These are phyloP conservation scores for Hemileccinum rubropunctum DNA, from an alignment of 768 basidiomycete genomes.

Conservation along the genomic window DNA sequence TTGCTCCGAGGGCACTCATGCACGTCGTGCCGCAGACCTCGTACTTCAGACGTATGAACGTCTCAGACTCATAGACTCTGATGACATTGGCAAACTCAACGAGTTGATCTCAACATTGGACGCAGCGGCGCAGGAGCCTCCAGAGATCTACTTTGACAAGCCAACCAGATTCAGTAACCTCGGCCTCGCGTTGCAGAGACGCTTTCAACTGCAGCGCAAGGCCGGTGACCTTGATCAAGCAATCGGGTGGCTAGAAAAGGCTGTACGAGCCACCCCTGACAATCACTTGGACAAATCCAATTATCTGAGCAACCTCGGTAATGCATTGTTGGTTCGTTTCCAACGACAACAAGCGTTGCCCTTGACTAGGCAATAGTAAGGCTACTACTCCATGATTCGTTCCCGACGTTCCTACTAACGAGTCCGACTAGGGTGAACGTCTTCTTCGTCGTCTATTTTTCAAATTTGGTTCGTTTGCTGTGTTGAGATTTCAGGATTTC, in stretches of 20 bases:
- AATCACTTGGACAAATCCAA: neutral
- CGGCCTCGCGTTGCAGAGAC: neutral
- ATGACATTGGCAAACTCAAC: neutral
- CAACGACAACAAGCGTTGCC: neutral
- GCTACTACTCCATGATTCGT: neutral
- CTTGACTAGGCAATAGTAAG: neutral
- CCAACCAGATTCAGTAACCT: slow-evolving; percentile 1
- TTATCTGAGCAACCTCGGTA: neutral
- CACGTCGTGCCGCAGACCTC: slow-evolving; percentile 3
- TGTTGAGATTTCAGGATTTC: too few species aligned
- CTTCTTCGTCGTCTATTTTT: too few species aligned
- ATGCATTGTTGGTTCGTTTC: neutral
- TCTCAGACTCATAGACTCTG: neutral
- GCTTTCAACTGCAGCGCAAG: neutral
- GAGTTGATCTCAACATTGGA: neutral
- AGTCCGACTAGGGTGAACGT: neutral
- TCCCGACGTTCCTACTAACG: neutral
- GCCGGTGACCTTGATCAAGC: neutral
- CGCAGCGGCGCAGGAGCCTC: neutral
- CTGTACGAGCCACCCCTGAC: neutral
- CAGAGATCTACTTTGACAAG: neutral
- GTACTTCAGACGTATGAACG: neutral
- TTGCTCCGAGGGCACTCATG: neutral
- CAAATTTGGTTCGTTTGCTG: too few species aligned
- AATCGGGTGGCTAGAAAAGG: neutral